Conservation (phyloP, 345 rosid genomes). For the Dimocarpus longan region DNA sequence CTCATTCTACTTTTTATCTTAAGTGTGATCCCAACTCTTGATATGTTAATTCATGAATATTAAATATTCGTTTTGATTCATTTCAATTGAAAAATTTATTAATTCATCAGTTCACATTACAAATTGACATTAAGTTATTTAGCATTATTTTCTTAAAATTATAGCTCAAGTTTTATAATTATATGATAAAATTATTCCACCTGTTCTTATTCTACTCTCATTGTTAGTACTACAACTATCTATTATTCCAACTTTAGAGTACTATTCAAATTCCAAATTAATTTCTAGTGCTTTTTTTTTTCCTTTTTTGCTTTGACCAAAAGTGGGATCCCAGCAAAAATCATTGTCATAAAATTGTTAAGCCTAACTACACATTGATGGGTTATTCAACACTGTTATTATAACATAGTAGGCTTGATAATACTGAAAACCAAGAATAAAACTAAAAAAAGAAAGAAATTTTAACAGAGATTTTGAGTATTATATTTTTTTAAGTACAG, state of each 20-base stretch:
- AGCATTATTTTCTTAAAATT: background rate
- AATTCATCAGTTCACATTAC: too few species aligned
- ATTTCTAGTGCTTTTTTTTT: background rate
- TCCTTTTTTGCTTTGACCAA: background rate
- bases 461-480: too few species aligned
- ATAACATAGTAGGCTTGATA: too few species aligned
- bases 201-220: background rate
- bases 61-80: too few species aligned
- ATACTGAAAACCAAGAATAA: too few species aligned
- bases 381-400: background rate
- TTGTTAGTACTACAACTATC: background rate
- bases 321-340: background rate
- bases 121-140: too few species aligned
- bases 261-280: constrained; percentile 13
- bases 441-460: too few species aligned
- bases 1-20: too few species aligned
- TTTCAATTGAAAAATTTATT: too few species aligned
- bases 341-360: background rate
- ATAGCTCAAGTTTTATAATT: background rate
- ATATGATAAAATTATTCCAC: background rate
- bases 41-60: too few species aligned
- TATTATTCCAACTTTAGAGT: background rate
- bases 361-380: background rate
- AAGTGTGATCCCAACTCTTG: too few species aligned
- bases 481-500: too few species aligned